phyloP scores from a whole-genome alignment of 176 grass and related monocot species.

The Otatea glauca region DNA sequence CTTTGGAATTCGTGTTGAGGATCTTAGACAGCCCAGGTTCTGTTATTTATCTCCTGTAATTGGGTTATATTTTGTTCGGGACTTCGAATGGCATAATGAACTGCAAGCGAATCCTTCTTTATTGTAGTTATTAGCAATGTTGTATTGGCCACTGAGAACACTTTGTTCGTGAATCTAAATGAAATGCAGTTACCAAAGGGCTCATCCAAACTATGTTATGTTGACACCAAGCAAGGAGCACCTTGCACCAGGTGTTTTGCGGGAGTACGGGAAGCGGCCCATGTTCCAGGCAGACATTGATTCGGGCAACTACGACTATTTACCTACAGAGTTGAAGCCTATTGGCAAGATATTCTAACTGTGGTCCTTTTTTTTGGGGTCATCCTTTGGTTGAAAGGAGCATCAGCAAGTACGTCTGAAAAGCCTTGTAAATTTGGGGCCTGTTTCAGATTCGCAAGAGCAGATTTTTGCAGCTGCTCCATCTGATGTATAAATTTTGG shows the following conservation, averaged over 20 bases:
- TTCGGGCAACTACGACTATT: constrained; percentile 79
- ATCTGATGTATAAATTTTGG: constrained; percentile 19
- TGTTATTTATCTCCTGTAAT: constrained; percentile 1
- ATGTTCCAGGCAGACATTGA: constrained; percentile 81
- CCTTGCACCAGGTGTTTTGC: constrained; percentile 63
- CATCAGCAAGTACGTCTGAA: not conserved
- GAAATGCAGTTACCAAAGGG: constrained; percentile 78
- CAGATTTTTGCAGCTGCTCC: not conserved
- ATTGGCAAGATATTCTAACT: constrained; percentile 68
- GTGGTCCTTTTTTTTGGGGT: not conserved
- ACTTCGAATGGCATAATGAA: not conserved
- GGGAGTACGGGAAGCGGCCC: constrained; percentile 63
- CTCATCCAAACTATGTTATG: constrained; percentile 93
- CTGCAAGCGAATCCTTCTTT: not conserved
- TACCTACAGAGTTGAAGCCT: constrained; percentile 81
- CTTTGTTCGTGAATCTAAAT: not conserved
- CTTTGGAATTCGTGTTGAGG: constrained; percentile 84
- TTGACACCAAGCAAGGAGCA: constrained; percentile 93
- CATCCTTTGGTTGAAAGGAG: not conserved
- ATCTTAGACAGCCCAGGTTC: constrained; percentile 91
- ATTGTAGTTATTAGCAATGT: not conserved
- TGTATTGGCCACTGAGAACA: not conserved
- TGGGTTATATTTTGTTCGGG: not conserved
- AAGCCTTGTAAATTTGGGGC: not conserved
- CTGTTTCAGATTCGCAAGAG: not conserved